Evolutionary conservation across 140 eudicot species (phyloP), one percentile per base, ranked within the genome.

Genomic region (Artemisia princeps): DNA sequence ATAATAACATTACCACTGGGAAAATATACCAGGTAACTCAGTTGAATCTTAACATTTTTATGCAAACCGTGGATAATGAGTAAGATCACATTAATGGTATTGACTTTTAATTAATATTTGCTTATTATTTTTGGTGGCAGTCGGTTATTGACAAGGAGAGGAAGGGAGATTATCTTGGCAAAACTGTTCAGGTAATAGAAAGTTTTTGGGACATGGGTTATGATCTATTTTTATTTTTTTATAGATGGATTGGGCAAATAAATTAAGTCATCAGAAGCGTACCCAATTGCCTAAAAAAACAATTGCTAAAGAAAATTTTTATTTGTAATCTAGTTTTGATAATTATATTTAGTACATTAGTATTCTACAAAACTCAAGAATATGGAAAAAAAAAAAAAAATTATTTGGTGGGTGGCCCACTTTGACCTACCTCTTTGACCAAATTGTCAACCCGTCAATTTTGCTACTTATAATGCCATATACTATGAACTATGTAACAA

Each of bases 161-260:
- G 75, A 88, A 66, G 81, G 99, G 99, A n/a, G 99, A 94, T 69
- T 94, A 94, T 86, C 86, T 94, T 76, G 99, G 99, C 50, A 81
- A 80, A 56, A 94, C 99, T 7, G 99, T 94, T 64, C 80, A 92
- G 89, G 95, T 92, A 71, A 71, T 45, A 70, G 45, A 56, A 30
- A 50, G 60, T 26, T 0, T n/a, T 57, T 33, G 24, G 2, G 6
- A n/a, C 58, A 16, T 48, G 52, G 40, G 1, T 6, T 33, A 1
- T 33, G 7, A 33, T 33, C 8, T 33, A 5, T 33, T 33, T 33
- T 33, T 33, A 33, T 33, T 33, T 33, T 4, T 33, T 33, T 6
- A 4, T 30, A 33, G 42, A 1, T 6, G 0, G 42, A 33, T 33
- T 30, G 7, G 42, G 42, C 42, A 33, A 6, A 33, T 33, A 33